A percentile compares a stretch with the other conserved stretches of the same genome.
Conservation (phyloP, 2,329 filamentous ascomycete genomes). For the Magnaporthales sp. region DNA sequence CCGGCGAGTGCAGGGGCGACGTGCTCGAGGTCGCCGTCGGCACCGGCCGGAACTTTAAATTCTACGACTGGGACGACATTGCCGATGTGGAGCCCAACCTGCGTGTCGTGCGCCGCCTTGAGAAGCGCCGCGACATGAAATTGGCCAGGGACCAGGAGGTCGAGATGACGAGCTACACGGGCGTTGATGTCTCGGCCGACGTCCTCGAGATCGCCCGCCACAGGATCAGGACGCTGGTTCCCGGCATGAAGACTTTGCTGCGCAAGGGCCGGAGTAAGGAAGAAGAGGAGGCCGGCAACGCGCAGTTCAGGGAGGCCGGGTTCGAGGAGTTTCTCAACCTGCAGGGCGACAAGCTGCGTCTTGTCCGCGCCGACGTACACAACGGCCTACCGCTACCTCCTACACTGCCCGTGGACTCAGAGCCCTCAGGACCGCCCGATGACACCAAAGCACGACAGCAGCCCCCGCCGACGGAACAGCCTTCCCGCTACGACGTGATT, state of each 20-base stretch:
- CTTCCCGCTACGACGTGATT: constrained; percentile 48
- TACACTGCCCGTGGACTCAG: neutral
- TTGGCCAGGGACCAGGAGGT: constrained; percentile 9
- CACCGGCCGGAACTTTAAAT: constrained; percentile 51
- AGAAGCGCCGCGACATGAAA: constrained; percentile 2
- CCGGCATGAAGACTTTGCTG: constrained; percentile 30
- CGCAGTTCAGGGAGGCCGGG: neutral
- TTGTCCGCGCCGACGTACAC: constrained; percentile 9
- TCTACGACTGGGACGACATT: constrained; percentile 46
- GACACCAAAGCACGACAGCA: constrained; percentile 13
- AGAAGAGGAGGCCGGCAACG: constrained; percentile 1
- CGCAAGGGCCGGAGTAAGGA: constrained; percentile 6
- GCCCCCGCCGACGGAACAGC: neutral
- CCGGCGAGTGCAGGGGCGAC: constrained; percentile 39
- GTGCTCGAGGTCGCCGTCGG: constrained; percentile 57
- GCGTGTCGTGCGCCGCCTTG: constrained; percentile 2
- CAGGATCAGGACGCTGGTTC: constrained; percentile 35
- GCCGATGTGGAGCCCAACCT: constrained; percentile 10
- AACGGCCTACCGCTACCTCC: constrained; percentile 2
- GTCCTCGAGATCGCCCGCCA: constrained; percentile 51
- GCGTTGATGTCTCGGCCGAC: constrained; percentile 50
- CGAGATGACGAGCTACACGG: constrained; percentile 46
- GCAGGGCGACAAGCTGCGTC: constrained; percentile 13
- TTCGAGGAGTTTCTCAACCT: constrained; percentile 11
- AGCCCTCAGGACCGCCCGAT: neutral